Evolutionary conservation across 139 green algal genomes (phyloP), one percentile per base, ranked within the genome.

Genomic region (Chlamydomonas eustigma): DNA sequence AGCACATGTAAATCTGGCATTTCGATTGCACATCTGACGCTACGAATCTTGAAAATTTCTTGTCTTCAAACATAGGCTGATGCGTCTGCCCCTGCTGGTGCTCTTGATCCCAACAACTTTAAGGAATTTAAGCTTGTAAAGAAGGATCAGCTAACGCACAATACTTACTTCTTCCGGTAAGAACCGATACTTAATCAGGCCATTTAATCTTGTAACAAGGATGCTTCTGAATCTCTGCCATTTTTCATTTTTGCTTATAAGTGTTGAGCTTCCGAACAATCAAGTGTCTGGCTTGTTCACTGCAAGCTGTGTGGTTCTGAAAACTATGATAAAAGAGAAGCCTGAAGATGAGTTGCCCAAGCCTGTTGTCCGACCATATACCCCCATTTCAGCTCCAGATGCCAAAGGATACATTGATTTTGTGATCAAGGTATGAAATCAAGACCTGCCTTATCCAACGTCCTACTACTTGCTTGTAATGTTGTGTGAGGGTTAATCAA

Each of bases 301-400:
- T 18, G 73, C 78, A 2, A 79, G 71, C 0, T 79, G 78, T 67
- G 67, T 83, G 37, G 73, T 83, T 22, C 79, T 73, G 50, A 83
- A 68, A 8, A 65, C 78, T 30, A 70, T 83, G 65, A 8, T 80
- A 18, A 80, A 77, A 66, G 66, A 77, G n/a, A 77, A 79, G 73
- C 73, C 73, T 1, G 78, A 73, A 37, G 78, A 83, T 28, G 78
- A 79, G 50, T 74, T 76, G 73, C 73, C 78, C 50, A 50, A 74
- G 75, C 3, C 52, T 4, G 71, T 87, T 22, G 31, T 87, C 6
- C 82, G 82, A n/a, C 82, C 82, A n/a, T 87, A 87, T 78, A 87
- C 82, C 12, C 82, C 82, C 34, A 78, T 51, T 39, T 73, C 75
- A 2, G n/a, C 71, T 0, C 75, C 75, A 12, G 82, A 87, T 25